Evolutionary conservation across 345 rosid species (phyloP), one percentile per base, ranked within the genome.

Genomic region (Moricandia moricandioides): DNA sequence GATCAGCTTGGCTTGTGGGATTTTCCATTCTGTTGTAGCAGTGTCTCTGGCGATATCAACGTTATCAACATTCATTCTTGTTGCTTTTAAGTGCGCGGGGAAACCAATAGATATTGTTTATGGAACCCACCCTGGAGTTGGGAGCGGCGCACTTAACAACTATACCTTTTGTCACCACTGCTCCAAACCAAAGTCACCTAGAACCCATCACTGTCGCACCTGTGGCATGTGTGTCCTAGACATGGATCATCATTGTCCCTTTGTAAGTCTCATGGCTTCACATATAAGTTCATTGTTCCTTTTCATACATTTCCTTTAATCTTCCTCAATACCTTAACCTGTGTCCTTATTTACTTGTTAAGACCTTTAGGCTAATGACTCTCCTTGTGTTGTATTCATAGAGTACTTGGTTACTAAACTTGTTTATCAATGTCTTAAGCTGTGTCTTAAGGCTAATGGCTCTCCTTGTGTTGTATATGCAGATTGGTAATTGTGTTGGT

Each of bases 241-340:
- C 84, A 93, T 93, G 97, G 98, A 93, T 84, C 98, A 93, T 79
- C 98, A 91, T 81, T 93, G 97, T 81, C 98, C 98, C 67, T 88
- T 93, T 68, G 98, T 93, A 86, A 88, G 94, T 84, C 72, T 59
- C 57, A 67, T 70, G 14, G 4, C 30, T 69, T 63, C 61, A 10
- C 54, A 9, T 47, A 1, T 3, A 21, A 21, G 24, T 21, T n/a
- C n/a, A n/a, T n/a, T n/a, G n/a, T n/a, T n/a, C n/a, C n/a, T n/a
- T 45, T 21, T 66, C 14, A 29, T 12, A 2, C 39, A 7, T 4
- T 4, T 8, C 64, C 4, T 40, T 5, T 56, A 11, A 8, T 30
- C 47, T 1, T 51, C 14, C 7, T 14, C 54, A 51, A 62, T 72
- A 62, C 68, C 34, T 18, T 33, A 6, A 33, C 14, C 10, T 47